Conservation (phyloP, 1,284 basidiomycete species). For the Austroboletus niveus region DNA sequence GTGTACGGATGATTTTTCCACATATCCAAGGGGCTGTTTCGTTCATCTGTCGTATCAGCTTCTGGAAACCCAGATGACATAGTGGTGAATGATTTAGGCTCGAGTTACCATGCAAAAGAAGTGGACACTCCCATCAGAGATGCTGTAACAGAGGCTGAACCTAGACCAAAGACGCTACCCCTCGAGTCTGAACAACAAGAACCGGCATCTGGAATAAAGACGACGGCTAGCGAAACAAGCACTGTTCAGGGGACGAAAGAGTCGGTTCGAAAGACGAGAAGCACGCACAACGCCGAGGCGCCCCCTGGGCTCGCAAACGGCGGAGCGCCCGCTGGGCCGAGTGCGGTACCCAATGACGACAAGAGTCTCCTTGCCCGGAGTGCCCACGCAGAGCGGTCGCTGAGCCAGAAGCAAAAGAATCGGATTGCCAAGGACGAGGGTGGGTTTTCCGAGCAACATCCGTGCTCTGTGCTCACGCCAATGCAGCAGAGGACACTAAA, state of each 20-base stretch:
- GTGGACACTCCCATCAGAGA: not conserved
- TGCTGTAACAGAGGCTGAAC: not conserved
- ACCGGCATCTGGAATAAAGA: not conserved
- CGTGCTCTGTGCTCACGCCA: not conserved
- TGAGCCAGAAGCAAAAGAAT: slow-evolving; percentile 29
- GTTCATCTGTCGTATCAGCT: slow-evolving; percentile 4
- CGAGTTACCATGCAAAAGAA: not conserved
- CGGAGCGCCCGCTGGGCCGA: slow-evolving; percentile 19
- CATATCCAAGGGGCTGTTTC: not conserved
- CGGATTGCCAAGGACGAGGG: slow-evolving; percentile 28
- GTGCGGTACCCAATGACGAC: slow-evolving; percentile 28
- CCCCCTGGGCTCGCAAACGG: slow-evolving; percentile 28
- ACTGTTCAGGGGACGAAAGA: slow-evolving; percentile 13
- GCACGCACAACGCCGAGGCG: slow-evolving; percentile 12
- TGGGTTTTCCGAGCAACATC: slow-evolving; percentile 9
- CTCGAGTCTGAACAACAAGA: slow-evolving; percentile 17
- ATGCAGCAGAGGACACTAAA: slow-evolving; percentile 21
- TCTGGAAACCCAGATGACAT: not conserved
- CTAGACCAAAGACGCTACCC: slow-evolving; percentile 12
- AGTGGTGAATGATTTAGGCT: not conserved
- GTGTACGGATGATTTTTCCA: slow-evolving; percentile 2
- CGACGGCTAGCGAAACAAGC: not conserved
- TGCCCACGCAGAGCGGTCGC: slow-evolving; percentile 22
- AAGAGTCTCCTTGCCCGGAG: slow-evolving; percentile 16
- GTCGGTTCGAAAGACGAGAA: slow-evolving; percentile 24